These are phyloP conservation scores for Amylostereum areolatum DNA, from an alignment of 1,284 basidiomycete species.

Conservation along the genomic window DNA sequence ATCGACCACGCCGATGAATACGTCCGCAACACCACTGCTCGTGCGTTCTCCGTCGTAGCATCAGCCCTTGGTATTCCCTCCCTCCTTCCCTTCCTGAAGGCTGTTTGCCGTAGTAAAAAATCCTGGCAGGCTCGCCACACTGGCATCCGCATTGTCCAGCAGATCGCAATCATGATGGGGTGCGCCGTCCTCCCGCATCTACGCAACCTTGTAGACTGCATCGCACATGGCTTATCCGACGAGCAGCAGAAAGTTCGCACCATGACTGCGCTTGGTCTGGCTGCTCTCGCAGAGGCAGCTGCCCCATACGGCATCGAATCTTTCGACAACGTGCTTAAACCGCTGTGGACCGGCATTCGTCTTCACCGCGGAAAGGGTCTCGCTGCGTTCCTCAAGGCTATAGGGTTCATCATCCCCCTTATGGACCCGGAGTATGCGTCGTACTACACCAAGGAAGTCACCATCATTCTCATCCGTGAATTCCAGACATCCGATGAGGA, in stretches of 20 bases:
- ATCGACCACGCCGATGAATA: conserved; percentile 99
- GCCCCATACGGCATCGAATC: conserved; percentile 99
- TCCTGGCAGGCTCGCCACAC: conserved; percentile 99
- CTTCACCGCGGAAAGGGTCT: conserved; percentile 97
- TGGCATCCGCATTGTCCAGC: conserved; percentile 98
- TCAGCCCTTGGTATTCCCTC: conserved; percentile 98
- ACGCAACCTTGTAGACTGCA: conserved; percentile 93
- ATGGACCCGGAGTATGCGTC: conserved; percentile 99
- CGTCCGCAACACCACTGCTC: conserved; percentile 97
- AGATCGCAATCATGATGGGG: conserved; percentile 99
- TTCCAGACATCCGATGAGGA: conserved; percentile 99
- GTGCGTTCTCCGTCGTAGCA: conserved; percentile 98
- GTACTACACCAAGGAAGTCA: conserved; percentile 97
- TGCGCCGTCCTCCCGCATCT: conserved; percentile 98
- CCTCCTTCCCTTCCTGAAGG: conserved; percentile 95
- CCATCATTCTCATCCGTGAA: conserved; percentile 96
- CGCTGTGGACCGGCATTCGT: conserved; percentile 96
- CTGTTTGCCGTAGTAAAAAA: conserved; percentile 97
- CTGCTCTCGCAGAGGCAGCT: conserved; percentile 93
- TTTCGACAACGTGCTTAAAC: conserved; percentile 97
- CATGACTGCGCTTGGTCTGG: conserved; percentile 97
- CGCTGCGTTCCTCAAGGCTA: conserved; percentile 97
- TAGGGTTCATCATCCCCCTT: conserved; percentile 98
- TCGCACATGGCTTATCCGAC: conserved; percentile 93
- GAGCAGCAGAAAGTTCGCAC: conserved; percentile 99